These are phyloP conservation scores for Paramecium sonneborni DNA, from an alignment of 73 alveolate species.

Conservation along the genomic window DNA sequence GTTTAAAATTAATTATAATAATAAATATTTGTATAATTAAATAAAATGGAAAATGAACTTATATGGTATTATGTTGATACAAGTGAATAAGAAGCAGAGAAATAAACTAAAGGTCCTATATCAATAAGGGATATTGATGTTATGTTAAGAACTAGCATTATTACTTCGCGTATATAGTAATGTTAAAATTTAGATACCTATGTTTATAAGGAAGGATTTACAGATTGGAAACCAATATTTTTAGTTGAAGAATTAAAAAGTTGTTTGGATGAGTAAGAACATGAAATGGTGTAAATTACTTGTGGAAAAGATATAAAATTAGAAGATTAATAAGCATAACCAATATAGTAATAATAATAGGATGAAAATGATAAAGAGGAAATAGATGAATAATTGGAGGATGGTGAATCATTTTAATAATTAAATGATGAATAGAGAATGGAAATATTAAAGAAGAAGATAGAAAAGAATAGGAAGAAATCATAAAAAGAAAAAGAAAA, in stretches of 20 bases:
- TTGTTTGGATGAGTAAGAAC: conserved; percentile 51
- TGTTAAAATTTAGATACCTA: conserved; percentile 34
- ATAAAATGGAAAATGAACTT: not conserved
- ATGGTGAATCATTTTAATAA: not conserved
- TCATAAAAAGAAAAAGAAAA: conserved; percentile 76
- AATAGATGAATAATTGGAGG: not conserved
- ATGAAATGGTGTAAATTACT: not conserved
- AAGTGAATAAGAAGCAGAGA: not conserved
- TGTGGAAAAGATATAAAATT: not conserved
- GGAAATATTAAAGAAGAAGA: not conserved
- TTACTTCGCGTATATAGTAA: conserved; percentile 18
- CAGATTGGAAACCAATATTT: conserved; percentile 70
- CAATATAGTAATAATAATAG: not conserved
- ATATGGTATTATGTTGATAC: conserved; percentile 15
- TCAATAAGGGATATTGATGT: conserved; percentile 77
- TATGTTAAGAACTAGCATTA: conserved; percentile 70
- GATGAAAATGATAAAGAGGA: conserved; percentile 55
- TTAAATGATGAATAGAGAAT: conserved; percentile 30
- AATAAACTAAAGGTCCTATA: conserved; percentile 66
- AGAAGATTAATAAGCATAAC: conserved; percentile 31
- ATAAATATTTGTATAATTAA: not conserved
- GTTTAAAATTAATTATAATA: not conserved
- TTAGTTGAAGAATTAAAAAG: conserved; percentile 70
- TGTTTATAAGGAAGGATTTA: conserved; percentile 79
- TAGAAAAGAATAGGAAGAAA: conserved; percentile 72